phyloP scores from a whole-genome alignment of 352 stramenopile genomes.

The Phytopythium sindhum region DNA sequence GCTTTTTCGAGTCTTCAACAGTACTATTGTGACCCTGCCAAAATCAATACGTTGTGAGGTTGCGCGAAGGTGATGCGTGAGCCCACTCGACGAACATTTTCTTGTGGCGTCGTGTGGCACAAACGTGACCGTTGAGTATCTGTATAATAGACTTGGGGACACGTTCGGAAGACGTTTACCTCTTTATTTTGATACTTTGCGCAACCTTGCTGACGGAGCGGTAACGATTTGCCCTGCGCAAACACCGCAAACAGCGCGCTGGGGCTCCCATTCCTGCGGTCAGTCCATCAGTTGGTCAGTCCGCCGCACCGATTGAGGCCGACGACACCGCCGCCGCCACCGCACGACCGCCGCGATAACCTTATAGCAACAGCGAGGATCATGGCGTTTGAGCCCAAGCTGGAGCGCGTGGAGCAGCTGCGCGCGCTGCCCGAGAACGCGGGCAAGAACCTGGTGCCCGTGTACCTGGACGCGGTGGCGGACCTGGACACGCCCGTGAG shows the following conservation, averaged over 20 bases:
- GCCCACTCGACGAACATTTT: not conserved
- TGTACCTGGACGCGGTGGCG: constrained; percentile 81
- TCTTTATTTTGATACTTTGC: not conserved
- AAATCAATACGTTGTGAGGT: not conserved
- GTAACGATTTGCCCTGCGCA: not conserved
- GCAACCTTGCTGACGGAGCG: not conserved
- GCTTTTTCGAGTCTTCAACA: constrained; percentile 3
- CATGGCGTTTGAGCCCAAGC: constrained; percentile 57
- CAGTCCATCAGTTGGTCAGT: not conserved
- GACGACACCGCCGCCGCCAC: not conserved
- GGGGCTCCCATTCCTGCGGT: not conserved
- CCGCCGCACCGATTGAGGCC: not conserved
- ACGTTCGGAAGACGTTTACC: not conserved
- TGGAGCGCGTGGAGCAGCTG: constrained; percentile 68
- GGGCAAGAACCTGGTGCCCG: constrained; percentile 83
- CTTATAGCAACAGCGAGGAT: not conserved
- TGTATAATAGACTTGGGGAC: not conserved
- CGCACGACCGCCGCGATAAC: no score
- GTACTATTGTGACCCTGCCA: no score
- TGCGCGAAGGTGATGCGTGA: not conserved
- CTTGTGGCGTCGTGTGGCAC: constrained; percentile 3
- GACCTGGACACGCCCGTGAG: constrained; percentile 88
- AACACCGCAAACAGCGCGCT: not conserved
- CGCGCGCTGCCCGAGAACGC: constrained; percentile 45
- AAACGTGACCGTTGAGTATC: not conserved